Evolutionary conservation across 1,139 yeast genomes (phyloP), one percentile per base, ranked within the genome.

Genomic region (Pichia sp.): DNA sequence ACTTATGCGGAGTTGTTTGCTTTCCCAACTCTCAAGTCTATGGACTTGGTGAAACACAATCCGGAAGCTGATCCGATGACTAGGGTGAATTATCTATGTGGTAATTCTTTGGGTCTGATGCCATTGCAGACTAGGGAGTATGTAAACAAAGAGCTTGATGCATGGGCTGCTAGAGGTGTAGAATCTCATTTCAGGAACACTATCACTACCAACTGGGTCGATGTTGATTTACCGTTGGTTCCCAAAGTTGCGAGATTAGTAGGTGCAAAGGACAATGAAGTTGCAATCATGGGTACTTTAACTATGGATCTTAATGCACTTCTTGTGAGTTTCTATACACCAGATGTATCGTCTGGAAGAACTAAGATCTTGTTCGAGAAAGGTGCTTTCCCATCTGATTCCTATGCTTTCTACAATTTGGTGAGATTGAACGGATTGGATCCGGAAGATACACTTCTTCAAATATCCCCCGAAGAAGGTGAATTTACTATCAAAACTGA

Each of bases 311-410:
- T 89, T 54, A 91, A 89, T 56, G 71, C 89, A 0, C 64, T 88
- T 54, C 62, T 89, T 49, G 63, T 79, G 8, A 72, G 85, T 21
- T 89, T 89, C 56, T 89, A 86, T 62, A 71, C 68, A 49, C 96
- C 96, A 0, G 34, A 41, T 18, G 19, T 34, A 4, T 38, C 49
- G 5, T 74, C 72, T 1, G 59, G 53, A 5, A 70, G 79, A 48
- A 71, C 74, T 47, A 86, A 86, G 64, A 84, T 89, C 39, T 58
- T 89, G 47, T 84, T 84, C 59, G 96, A 89, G 56, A 79, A 79
- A 52, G 81, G 80, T 44, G 93, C 96, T 0, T 89, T 89, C 56
- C 96, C 97, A 1, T 83, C 95, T 0, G 97, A 89, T 58, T 84
- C 75, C 61, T 89, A 88, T 63, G 94, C 96, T 2, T 77, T 89